These are phyloP conservation scores for Hygrocybe punicea DNA, from an alignment of 768 basidiomycete genomes.

Conservation along the genomic window DNA sequence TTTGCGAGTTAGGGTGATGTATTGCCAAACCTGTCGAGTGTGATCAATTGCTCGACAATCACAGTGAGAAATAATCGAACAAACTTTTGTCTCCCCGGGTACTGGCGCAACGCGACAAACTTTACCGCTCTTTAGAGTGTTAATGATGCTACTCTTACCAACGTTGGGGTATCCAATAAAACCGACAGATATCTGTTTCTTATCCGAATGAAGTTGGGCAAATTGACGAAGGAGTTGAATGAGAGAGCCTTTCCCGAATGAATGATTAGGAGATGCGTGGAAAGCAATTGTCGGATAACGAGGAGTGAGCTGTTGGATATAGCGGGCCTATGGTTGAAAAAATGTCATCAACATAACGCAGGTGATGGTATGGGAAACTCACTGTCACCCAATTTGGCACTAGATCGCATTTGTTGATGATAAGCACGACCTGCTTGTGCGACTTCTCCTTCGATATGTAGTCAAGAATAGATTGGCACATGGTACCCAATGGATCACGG, in stretches of 20 bases:
- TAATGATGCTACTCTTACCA: constrained; percentile 96
- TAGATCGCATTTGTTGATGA: constrained; percentile 97
- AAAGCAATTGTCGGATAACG: constrained; percentile 96
- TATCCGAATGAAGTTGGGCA: constrained; percentile 94
- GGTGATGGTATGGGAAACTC: constrained; percentile 43
- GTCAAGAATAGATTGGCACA: constrained; percentile 91
- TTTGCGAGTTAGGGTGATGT: constrained; percentile 91
- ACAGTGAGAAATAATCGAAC: constrained; percentile 6
- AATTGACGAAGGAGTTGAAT: constrained; percentile 97
- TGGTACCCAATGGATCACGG: constrained; percentile 90
- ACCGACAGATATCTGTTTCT: constrained; percentile 98
- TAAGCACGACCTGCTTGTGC: constrained; percentile 94
- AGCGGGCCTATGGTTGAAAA: constrained; percentile 65
- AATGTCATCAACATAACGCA: not conserved
- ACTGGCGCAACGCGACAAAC: constrained; percentile 96
- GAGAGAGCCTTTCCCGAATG: constrained; percentile 97
- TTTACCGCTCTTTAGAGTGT: constrained; percentile 96
- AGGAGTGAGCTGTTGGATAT: constrained; percentile 92
- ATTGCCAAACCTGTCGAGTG: constrained; percentile 82
- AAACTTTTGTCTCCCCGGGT: constrained; percentile 93
- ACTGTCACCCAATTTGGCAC: constrained; percentile 99
- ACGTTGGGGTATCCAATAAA: constrained; percentile 99
- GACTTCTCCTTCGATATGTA: constrained; percentile 94
- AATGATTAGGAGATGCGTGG: constrained; percentile 98
- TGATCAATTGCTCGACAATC: constrained; percentile 12